Conservation (phyloP, 2,329 filamentous ascomycete species). For the Trichoderma guizhouense region DNA sequence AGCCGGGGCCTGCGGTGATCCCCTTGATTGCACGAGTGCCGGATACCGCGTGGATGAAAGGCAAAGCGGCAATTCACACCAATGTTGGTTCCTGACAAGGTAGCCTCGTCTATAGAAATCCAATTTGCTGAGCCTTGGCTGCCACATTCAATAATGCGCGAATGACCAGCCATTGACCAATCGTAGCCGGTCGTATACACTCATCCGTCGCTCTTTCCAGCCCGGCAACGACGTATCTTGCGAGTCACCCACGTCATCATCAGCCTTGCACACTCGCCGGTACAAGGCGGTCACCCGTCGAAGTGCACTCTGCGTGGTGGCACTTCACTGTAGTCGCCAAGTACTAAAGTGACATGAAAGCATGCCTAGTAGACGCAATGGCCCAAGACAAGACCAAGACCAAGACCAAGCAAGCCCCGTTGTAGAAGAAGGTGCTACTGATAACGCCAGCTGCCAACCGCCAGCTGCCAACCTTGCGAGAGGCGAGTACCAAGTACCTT, state of each 20-base stretch:
- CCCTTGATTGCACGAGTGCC: neutral
- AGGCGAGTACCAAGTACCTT: neutral
- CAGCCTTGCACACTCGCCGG: neutral
- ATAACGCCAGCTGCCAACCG: slow-evolving; percentile 12
- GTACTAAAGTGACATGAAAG: neutral
- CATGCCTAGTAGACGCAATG: neutral
- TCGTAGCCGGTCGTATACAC: neutral
- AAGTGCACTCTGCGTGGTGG: neutral
- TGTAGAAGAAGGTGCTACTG: slow-evolving; percentile 4
- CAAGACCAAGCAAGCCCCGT: neutral
- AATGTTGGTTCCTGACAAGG: neutral
- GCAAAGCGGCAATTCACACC: neutral
- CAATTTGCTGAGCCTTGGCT: neutral
- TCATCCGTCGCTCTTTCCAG: neutral
- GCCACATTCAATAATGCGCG: neutral
- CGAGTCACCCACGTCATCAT: slow-evolving; percentile 11
- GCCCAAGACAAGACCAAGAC: too few species aligned
- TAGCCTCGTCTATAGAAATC: neutral
- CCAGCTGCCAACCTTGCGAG: neutral
- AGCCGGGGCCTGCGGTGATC: neutral
- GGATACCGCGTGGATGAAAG: neutral
- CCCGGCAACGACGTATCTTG: neutral
- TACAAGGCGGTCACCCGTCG: slow-evolving; percentile 4
- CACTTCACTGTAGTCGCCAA: neutral
- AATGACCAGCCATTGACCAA: neutral